These are phyloP conservation scores for Lipomyces kockii DNA, from an alignment of 805 yeast species.

Conservation along the genomic window DNA sequence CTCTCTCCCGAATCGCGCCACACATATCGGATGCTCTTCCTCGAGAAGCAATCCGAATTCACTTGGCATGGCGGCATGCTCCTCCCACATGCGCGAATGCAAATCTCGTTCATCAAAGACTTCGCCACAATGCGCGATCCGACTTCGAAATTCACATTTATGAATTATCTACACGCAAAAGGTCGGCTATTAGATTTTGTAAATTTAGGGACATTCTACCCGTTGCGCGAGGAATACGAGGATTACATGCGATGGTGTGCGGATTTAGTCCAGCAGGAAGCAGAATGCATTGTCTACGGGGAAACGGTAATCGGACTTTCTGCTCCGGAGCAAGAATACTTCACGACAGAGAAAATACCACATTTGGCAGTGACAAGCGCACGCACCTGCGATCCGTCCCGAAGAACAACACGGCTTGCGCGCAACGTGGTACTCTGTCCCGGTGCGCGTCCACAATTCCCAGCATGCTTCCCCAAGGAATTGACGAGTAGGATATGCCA, in stretches of 20 bases:
- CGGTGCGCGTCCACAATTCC: constrained; percentile 37
- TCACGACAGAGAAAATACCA: background rate
- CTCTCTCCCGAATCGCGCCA: constrained; percentile 1
- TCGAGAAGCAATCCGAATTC: constrained; percentile 36
- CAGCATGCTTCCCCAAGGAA: constrained; percentile 23
- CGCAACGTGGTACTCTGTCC: constrained; percentile 36
- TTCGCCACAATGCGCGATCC: constrained; percentile 41
- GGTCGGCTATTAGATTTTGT: constrained; percentile 36
- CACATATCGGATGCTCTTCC: constrained; percentile 24
- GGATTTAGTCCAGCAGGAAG: constrained; percentile 18
- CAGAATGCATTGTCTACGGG: constrained; percentile 32
- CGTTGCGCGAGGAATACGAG: constrained; percentile 39
- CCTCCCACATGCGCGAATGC: constrained; percentile 40
- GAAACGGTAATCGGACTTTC: constrained; percentile 18
- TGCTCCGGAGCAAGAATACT: background rate
- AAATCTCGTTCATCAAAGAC: constrained; percentile 40
- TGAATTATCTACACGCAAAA: constrained; percentile 35
- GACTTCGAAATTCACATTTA: constrained; percentile 38
- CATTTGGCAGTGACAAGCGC: constrained; percentile 2
- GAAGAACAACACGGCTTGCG: constrained; percentile 10
- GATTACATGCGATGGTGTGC: constrained; percentile 42
- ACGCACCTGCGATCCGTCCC: background rate
- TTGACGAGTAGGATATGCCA: constrained; percentile 20
- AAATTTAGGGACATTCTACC: constrained; percentile 39
- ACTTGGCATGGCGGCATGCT: constrained; percentile 42